These are phyloP conservation scores for Neospora caninum DNA, from an alignment of 169 alveolate species.

Conservation along the genomic window DNA sequence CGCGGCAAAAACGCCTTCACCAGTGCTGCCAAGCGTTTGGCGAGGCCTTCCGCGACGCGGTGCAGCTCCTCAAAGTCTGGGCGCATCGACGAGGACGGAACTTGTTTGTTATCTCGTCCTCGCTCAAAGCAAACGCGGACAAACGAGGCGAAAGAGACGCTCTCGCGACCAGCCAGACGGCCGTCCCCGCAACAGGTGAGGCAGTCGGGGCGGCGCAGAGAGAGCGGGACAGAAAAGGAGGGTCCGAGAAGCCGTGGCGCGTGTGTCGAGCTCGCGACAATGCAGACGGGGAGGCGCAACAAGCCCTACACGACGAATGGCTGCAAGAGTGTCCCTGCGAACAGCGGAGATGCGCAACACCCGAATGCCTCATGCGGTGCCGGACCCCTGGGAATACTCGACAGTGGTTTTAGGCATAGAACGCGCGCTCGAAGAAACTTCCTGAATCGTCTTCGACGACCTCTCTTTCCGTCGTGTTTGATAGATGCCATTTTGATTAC, in stretches of 20 bases:
- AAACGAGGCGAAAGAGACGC: not conserved
- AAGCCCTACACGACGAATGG: too few species aligned
- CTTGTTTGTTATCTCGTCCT: not conserved
- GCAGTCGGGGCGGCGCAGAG: not conserved
- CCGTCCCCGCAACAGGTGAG: conserved; percentile 21
- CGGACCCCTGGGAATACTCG: too few species aligned
- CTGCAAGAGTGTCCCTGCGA: too few species aligned
- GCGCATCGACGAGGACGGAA: conserved; percentile 50
- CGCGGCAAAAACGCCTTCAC: not conserved
- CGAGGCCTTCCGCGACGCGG: conserved; percentile 49
- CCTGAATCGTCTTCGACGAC: too few species aligned
- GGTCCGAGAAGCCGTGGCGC: not conserved
- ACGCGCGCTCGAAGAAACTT: too few species aligned
- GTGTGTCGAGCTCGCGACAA: too few species aligned
- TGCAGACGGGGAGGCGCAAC: too few species aligned
- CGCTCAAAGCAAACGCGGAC: not conserved
- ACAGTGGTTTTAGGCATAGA: too few species aligned
- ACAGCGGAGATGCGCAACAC: too few species aligned
- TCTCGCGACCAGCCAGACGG: not conserved
- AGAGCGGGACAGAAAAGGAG: not conserved
- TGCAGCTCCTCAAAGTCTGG: conserved; percentile 60
- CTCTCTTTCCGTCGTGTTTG: too few species aligned
- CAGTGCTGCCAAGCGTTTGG: not conserved
- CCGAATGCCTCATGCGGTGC: too few species aligned
- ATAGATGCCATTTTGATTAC: too few species aligned